A percentile compares a stretch with the other conserved stretches of the same genome.
These are phyloP conservation scores for Tranzscheliella williamsii DNA, from an alignment of 1,284 basidiomycete species.

Conservation along the genomic window DNA sequence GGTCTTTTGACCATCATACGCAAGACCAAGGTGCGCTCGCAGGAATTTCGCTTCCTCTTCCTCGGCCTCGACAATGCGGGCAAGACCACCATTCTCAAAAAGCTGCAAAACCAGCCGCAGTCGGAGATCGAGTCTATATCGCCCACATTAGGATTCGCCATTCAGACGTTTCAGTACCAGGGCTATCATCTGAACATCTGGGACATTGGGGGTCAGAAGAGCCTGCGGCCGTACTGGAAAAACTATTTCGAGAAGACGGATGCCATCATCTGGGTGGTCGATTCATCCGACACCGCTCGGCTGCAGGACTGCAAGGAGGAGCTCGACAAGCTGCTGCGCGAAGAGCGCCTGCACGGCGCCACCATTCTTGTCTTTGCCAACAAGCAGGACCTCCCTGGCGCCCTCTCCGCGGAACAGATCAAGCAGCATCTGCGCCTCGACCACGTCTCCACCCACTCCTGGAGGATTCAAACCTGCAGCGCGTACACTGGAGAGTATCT, in stretches of 20 bases:
- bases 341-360: conserved; percentile 93
- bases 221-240: conserved; percentile 94
- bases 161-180: conserved; percentile 88
- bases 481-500: conserved; percentile 86
- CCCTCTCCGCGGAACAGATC: conserved; percentile 81
- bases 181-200: conserved; percentile 68
- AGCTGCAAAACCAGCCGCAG: conserved; percentile 81
- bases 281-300: conserved; percentile 85
- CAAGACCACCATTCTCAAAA: conserved; percentile 96
- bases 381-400: conserved; percentile 92
- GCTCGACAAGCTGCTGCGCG: conserved; percentile 78
- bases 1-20: conserved; percentile 74
- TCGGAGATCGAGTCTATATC: conserved; percentile 69
- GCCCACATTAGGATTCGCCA: conserved; percentile 97
- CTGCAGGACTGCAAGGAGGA: conserved; percentile 87
- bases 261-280: conserved; percentile 97
- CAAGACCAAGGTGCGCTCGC: conserved; percentile 72
- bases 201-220: conserved; percentile 97
- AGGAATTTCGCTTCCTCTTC: conserved; percentile 93
- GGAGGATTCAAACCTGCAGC: conserved; percentile 89
- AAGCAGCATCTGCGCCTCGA: conserved; percentile 61
- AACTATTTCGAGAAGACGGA: conserved; percentile 99
- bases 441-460: conserved; percentile 76
- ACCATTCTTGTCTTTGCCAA: conserved; percentile 97
- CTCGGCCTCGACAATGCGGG: conserved; percentile 99